phyloP scores from a whole-genome alignment of 495 filamentous ascomycete species.

The Pseudevernia furfuracea region DNA sequence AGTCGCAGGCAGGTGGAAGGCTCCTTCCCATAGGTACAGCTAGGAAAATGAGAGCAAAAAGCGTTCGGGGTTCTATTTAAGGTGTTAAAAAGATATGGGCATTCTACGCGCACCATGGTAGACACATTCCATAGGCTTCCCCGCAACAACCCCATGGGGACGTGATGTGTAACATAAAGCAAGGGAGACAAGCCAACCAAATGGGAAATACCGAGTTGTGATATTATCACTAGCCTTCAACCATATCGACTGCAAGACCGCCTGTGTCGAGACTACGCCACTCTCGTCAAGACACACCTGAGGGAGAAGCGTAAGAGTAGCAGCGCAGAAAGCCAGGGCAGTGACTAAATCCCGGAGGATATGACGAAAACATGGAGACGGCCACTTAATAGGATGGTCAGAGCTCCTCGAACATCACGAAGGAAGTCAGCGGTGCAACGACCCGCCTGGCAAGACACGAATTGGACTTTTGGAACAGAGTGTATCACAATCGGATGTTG shows the following conservation, averaged over 20 bases:
- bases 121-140: constrained; percentile 1
- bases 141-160: constrained; percentile 5
- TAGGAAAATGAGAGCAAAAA: background rate
- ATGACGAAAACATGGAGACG: no score
- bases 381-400: background rate
- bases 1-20: background rate
- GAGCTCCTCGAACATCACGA: background rate
- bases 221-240: background rate
- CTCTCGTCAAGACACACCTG: background rate
- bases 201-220: background rate
- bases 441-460: background rate
- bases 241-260: no score
- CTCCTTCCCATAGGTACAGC: background rate
- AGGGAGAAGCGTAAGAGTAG: background rate
- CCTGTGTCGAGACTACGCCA: background rate
- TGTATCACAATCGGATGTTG: background rate
- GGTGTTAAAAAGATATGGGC: background rate
- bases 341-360: background rate
- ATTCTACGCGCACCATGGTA: no score
- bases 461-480: background rate
- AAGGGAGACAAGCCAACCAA: background rate
- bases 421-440: background rate
- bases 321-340: background rate
- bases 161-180: constrained; percentile 1
- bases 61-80: background rate